phyloP scores from a whole-genome alignment of 177 flowering plant genomes.

The Vitis hybrid region DNA sequence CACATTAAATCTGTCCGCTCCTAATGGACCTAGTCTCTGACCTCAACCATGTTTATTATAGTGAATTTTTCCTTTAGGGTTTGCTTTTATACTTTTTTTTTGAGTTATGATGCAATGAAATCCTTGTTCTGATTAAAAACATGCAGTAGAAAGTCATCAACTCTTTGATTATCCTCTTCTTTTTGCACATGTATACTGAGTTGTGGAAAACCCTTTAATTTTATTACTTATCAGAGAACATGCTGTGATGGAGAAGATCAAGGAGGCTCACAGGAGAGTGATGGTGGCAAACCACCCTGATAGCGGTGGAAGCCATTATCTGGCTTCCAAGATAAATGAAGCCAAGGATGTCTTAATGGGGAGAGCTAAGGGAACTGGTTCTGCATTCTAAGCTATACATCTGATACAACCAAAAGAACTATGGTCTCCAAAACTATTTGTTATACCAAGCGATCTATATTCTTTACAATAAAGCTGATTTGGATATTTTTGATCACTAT shows the following conservation, averaged over 20 bases:
- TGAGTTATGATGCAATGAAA: background rate
- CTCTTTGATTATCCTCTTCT: no score
- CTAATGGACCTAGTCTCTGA: no score
- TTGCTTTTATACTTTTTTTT: background rate
- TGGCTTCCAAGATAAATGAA: constrained; percentile 35
- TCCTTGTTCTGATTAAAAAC: background rate
- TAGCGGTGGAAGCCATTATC: constrained; percentile 30
- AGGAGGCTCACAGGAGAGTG: constrained; percentile 37
- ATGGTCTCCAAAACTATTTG: no score
- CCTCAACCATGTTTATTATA: no score
- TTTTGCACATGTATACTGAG: no score
- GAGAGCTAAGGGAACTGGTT: constrained; percentile 7
- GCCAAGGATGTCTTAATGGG: constrained; percentile 29
- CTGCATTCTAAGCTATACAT: constrained; percentile 15
- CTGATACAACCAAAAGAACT: no score
- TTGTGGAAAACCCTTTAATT: background rate
- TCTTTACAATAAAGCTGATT: no score
- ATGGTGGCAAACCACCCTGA: constrained; percentile 39
- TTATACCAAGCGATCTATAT: no score
- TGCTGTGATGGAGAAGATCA: constrained; percentile 24
- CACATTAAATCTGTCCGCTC: no score
- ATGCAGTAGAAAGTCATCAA: no score
- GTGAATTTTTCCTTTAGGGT: no score
- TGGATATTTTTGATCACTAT: no score
- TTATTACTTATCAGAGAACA: constrained; percentile 16